Base-by-base conservation (phyloP, 2,329 filamentous ascomycete genomes). In the Ophiocordyceps camponoti-leonardi region DNA sequence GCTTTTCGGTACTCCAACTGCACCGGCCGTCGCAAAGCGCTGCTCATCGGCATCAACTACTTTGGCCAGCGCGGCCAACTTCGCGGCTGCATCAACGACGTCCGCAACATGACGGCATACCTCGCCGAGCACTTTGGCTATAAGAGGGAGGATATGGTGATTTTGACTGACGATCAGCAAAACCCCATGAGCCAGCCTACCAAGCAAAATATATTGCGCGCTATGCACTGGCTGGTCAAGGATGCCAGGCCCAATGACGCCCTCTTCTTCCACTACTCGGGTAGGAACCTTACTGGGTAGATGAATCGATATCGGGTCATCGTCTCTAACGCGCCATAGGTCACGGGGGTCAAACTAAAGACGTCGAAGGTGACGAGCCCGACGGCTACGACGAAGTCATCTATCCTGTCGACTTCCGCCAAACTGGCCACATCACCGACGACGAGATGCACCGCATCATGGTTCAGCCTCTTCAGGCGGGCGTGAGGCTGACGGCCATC, bases 191-290 rank as follows among this genome's bases (percentile, higher is more conserved):
- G 86, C 64, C 86, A 94, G 66, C 90, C 90, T 10, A 94, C 87
- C 6, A 95, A 95, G 63, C 83, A 86, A 53, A 96, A 96, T 59
- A 94, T 96, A 46, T 64, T 96, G 35, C 77, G 90, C 45, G 90
- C 90, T 28, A 96, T 96, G 90, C 88, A 95, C 61, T 96, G 90
- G 90, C 68, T 96, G 19, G 86, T 95, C 47, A 94, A 94, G 65
- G 88, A 94, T 58, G 88, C 90, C 5, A 76, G 76, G 47, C 84
- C 87, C 0, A 94, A 95, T 59, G 90, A 96, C 60, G 94, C 90
- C 5, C 73, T 96, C 7, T 96, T 96, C 67, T 95, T 96, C 68
- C 90, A 96, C 65, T 96, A 94, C 62, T 94, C 88, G 37, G 87
- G 84, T 87, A 65, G 53, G 75, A n/a, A n/a, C n/a, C n/a, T n/a